Percentiles rank a stretch among this genome's conserved stretches.
Evolutionary conservation across 2,329 filamentous ascomycete genomes (phyloP).

Genomic region (Fusarium transvaalense): DNA sequence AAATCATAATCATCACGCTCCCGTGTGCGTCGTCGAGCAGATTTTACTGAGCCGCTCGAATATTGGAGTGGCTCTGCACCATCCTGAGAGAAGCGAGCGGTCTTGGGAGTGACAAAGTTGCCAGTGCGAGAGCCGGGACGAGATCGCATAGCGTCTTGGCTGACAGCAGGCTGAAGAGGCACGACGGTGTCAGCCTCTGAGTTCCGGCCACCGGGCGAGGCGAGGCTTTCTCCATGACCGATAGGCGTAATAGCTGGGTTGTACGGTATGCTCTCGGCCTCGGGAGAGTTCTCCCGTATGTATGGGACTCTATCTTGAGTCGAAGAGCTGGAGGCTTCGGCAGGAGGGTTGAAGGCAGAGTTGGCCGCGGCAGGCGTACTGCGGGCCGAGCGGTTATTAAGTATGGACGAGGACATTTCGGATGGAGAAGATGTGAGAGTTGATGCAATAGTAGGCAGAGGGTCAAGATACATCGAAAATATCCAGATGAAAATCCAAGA

Average conservation of each 20-base stretch:
- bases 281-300: constrained; percentile 22
- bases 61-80: constrained; percentile 43
- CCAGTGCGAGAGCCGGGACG: constrained; percentile 39
- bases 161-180: constrained; percentile 37
- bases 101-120: constrained; percentile 31
- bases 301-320: constrained; percentile 31
- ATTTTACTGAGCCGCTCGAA: constrained; percentile 39
- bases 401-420: constrained; percentile 41
- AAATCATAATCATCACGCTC: constrained; percentile 45
- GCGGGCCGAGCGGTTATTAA: constrained; percentile 40
- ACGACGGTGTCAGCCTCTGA: constrained; percentile 42
- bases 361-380: constrained; percentile 43
- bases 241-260: constrained; percentile 24
- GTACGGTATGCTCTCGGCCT: constrained; percentile 14
- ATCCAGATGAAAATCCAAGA: constrained; percentile 8
- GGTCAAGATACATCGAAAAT: constrained; percentile 32
- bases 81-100: constrained; percentile 39
- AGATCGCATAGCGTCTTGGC: constrained; percentile 37
- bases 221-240: constrained; percentile 20
- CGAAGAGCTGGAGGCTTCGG: constrained; percentile 29
- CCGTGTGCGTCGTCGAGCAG: constrained; percentile 38
- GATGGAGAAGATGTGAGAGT: constrained; percentile 29
- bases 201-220: constrained; percentile 8
- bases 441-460: constrained; percentile 33
- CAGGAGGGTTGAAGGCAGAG: constrained; percentile 38